Evolutionary conservation across 1,284 basidiomycete genomes (phyloP).

Genomic region (Neonothopanus nambi): DNA sequence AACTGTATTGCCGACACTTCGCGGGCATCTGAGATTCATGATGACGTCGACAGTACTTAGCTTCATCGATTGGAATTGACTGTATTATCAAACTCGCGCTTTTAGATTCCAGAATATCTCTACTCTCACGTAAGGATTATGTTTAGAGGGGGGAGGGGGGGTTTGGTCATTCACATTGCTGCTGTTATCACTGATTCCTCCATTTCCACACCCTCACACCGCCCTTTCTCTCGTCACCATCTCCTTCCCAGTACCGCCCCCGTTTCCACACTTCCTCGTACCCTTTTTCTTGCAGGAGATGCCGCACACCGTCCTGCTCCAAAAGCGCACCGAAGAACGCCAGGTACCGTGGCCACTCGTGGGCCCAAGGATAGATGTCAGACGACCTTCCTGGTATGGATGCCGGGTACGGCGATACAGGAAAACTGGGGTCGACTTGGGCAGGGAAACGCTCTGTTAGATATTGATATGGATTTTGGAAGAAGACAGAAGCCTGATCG

Average conservation of each 20-base stretch:
- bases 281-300: slow-evolving; percentile 54
- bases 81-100: too few species aligned
- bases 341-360: slow-evolving; percentile 81
- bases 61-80: too few species aligned
- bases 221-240: slow-evolving; percentile 75
- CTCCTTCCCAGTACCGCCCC: slow-evolving; percentile 84
- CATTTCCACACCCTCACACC: slow-evolving; percentile 73
- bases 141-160: too few species aligned
- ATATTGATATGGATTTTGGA: slow-evolving; percentile 70
- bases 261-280: slow-evolving; percentile 68
- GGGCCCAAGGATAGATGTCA: slow-evolving; percentile 46
- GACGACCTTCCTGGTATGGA: slow-evolving; percentile 50
- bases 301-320: slow-evolving; percentile 46
- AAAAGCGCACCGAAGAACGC: slow-evolving; percentile 80
- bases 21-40: too few species aligned
- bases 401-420: slow-evolving; percentile 57
- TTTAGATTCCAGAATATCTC: too few species aligned
- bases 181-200: slow-evolving; percentile 5
- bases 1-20: too few species aligned
- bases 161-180: too few species aligned
- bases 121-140: too few species aligned
- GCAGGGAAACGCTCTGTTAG: slow-evolving; percentile 65
- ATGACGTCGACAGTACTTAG: too few species aligned
- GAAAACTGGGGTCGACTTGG: slow-evolving; percentile 63
- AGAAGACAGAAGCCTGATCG: slow-evolving; percentile 88